Evolutionary conservation across 495 filamentous ascomycete genomes (phyloP), one percentile per base, ranked within the genome.

Genomic region (Friedmanniomyces endolithicus): DNA sequence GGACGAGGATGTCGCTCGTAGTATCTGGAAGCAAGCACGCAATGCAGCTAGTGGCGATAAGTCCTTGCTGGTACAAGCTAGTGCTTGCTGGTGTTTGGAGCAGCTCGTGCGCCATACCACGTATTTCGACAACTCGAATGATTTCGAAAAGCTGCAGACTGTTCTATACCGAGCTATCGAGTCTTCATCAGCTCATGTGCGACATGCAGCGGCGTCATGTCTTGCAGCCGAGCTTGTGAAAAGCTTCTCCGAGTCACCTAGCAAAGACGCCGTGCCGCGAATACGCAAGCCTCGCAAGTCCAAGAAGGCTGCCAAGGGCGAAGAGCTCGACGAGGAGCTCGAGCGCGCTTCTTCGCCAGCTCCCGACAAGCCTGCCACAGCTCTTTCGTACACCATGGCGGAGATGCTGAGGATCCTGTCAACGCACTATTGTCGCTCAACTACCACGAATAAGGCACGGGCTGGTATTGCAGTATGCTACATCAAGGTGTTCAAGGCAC

Each of bases 21-120:
- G 96, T 65, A 80, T 89, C 25, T 97, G 90, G 92, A 99, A 95
- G 67, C 85, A 87, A 63, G 84, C 85, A 23, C 78, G 92, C 44
- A 85, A 78, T 68, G 78, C 82, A 52, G 85, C 86, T 11, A 77
- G 82, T 0, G 73, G 75, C 40, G 92, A 97, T 65, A 96, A 90
- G 66, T 83, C 88, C 11, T 77, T 81, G 6, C 75, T 94, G 41
- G 88, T 87, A 23, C 83, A 97, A 65, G 77, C 84, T 12, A 79
- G 80, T 53, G 87, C 88, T 12, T 94, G 86, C 60, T 78, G 80
- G 52, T 94, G 88, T 64, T 67, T 97, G 52, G 85, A 87, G 63
- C 74, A 81, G 45, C 68, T 97, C 50, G 69, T 86, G 29, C 81
- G 74, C 46, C 69, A 73, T 48, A 95, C 89, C 0, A 70, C 75